Evolutionary conservation across 306 rosid species (phyloP), one percentile per base, ranked within the genome.

Genomic region (Inga laurina): DNA sequence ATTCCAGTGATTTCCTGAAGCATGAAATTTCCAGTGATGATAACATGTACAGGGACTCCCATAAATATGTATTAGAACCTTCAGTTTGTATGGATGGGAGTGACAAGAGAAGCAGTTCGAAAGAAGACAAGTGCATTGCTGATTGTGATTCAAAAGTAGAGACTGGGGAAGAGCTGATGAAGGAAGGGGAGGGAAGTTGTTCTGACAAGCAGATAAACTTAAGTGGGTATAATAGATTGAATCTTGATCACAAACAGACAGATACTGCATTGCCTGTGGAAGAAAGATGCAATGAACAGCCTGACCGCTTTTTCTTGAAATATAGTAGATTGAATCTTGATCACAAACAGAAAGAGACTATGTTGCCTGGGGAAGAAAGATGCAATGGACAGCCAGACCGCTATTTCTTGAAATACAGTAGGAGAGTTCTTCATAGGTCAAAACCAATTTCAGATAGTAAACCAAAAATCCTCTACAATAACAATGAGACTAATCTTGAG

Each of bases 101-200:
- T 84, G 87, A 62, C 75, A 77, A 44, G 77, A 79, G 75, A 77
- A 21, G 76, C 80, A 21, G 72, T 76, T 72, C 77, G 67, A 86
- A 72, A 56, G 81, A 69, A 34, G 85, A 52, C 16, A 85, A 46
- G 16, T 52, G 59, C 78, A 8, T 10, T 9, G 75, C 77, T n/a
- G 90, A 86, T 75, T 51, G 48, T 78, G 90, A 61, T 44, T 49
- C 62, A 12, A 81, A 75, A 78, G 81, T 76, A 18, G 91, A 74
- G 76, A 76, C 10, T 69, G 86, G 62, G 75, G 82, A 83, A 49
- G 87, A 61, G 70, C n/a, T 41, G 61, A 64, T 84, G 82, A 87
- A 90, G 83, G 92, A 89, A 83, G 92, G 88, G 52, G 84, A 83
- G 76, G 89, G 85, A 78, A 90, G 93, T 70, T 85, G 88, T 65